Percentiles rank a stretch among this genome's conserved stretches.
Evolutionary conservation across 1,139 yeast species (phyloP).

Genomic region (Zygoascus hellenicus): DNA sequence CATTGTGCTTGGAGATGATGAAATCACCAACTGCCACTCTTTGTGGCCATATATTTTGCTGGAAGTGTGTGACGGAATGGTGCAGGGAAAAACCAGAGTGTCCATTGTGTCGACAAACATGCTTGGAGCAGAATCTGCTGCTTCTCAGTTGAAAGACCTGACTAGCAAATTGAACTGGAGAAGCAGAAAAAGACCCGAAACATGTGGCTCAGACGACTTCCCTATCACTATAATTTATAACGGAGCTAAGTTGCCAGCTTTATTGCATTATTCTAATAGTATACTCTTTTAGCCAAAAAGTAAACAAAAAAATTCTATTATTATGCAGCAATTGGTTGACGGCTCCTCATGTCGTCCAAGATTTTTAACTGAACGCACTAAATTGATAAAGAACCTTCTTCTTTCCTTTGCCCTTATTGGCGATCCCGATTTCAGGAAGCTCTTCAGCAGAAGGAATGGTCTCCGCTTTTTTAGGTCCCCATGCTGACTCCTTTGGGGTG

Average conservation of each 20-base stretch:
- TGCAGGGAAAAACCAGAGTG: conserved; percentile 81
- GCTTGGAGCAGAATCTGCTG: conserved; percentile 68
- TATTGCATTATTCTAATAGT: no score
- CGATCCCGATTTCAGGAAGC: conserved; percentile 3
- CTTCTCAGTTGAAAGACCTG: conserved; percentile 56
- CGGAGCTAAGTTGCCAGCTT: no score
- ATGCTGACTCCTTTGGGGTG: conserved; percentile 5
- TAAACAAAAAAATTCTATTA: no score
- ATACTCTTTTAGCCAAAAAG: no score
- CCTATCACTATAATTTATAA: no score
- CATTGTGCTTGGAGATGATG: conserved; percentile 78
- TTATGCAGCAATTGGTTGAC: no score
- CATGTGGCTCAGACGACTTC: no score
- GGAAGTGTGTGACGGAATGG: conserved; percentile 91
- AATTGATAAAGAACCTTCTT: conserved; percentile 23
- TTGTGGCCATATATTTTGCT: conserved; percentile 92
- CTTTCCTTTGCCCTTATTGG: conserved; percentile 21
- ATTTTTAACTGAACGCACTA: conserved; percentile 15
- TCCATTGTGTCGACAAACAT: conserved; percentile 78
- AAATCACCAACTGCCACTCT: conserved; percentile 75
- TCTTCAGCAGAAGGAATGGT: background rate
- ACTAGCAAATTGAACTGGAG: no score
- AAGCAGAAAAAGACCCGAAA: no score
- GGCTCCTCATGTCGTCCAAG: background rate
- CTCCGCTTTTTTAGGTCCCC: background rate